Evolutionary conservation across 192 early-diverging fungal species (phyloP).

Genomic region (Backusella psychrophila): DNA sequence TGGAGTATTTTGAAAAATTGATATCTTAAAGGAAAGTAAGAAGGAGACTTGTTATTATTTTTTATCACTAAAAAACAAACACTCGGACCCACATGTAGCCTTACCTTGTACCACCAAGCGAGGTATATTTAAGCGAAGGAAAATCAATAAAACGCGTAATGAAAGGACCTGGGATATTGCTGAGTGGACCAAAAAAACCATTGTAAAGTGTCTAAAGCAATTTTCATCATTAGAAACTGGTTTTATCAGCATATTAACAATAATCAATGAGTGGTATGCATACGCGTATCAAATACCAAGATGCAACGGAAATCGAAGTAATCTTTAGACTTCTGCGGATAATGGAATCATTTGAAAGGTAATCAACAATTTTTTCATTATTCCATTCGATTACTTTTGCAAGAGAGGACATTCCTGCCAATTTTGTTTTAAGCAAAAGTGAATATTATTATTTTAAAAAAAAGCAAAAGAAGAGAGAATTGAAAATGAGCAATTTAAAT

Average conservation of each 20-base stretch:
- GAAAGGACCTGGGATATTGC: constrained; percentile 25
- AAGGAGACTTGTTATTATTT: not conserved
- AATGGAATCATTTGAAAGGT: not conserved
- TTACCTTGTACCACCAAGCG: constrained; percentile 10
- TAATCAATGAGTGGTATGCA: not conserved
- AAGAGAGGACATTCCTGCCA: not conserved
- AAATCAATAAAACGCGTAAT: constrained; percentile 13
- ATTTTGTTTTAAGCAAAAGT: not conserved
- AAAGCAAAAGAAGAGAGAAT: not conserved
- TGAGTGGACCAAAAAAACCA: constrained; percentile 18
- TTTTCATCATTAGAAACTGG: not conserved
- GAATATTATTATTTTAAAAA: no score
- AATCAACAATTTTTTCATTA: not conserved
- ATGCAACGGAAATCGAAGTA: not conserved
- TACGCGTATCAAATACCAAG: not conserved
- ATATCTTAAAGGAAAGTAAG: not conserved
- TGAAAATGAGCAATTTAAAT: not conserved
- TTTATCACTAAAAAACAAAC: not conserved
- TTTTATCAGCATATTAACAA: not conserved
- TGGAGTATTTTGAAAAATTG: constrained; percentile 26
- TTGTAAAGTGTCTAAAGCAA: constrained; percentile 19
- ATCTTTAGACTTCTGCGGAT: not conserved
- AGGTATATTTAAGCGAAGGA: not conserved
- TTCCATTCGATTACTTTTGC: not conserved
- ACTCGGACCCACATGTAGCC: not conserved